phyloP scores from a whole-genome alignment of 2,329 filamentous ascomycete genomes.

The Fragosphaeria purpurea region DNA sequence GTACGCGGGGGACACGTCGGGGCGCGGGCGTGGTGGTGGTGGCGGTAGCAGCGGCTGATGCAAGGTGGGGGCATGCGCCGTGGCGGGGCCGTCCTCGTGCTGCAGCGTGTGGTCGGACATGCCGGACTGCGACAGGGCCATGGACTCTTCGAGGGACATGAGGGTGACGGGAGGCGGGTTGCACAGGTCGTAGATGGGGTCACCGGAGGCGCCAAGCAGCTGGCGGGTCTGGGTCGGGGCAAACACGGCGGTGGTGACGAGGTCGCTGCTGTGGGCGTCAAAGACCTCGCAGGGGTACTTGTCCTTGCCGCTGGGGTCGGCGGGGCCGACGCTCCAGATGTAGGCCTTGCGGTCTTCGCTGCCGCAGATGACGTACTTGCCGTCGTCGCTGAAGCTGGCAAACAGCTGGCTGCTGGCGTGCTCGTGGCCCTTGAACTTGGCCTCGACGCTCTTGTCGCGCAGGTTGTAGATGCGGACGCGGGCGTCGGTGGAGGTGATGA shows the following conservation, averaged over 20 bases:
- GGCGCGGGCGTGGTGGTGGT: slow-evolving; percentile 23
- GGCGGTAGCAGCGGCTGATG: background rate
- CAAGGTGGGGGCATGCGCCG: background rate
- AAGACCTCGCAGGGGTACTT: slow-evolving; percentile 82
- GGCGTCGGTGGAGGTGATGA: slow-evolving; percentile 93
- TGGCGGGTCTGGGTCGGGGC: slow-evolving; percentile 71
- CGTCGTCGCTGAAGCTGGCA: slow-evolving; percentile 80
- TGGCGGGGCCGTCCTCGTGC: slow-evolving; percentile 5
- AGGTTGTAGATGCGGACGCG: slow-evolving; percentile 83
- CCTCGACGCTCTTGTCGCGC: slow-evolving; percentile 71
- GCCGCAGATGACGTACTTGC: slow-evolving; percentile 77
- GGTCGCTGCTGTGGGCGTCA: slow-evolving; percentile 74
- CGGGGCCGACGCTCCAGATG: slow-evolving; percentile 65
- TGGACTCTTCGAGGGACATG: slow-evolving; percentile 58
- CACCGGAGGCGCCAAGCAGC: slow-evolving; percentile 68
- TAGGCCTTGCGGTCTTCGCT: slow-evolving; percentile 87
- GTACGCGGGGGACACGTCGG: slow-evolving; percentile 67
- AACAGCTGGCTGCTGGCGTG: slow-evolving; percentile 86
- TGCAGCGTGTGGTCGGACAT: slow-evolving; percentile 10
- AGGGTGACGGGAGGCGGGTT: slow-evolving; percentile 87
- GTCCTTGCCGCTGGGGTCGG: slow-evolving; percentile 58
- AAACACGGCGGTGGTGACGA: slow-evolving; percentile 82
- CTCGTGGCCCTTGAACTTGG: slow-evolving; percentile 85
- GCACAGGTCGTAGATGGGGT: slow-evolving; percentile 93
- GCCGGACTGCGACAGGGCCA: slow-evolving; percentile 18